Conservation (phyloP, 441 rosid genomes). For the Aleurites moluccanus region DNA sequence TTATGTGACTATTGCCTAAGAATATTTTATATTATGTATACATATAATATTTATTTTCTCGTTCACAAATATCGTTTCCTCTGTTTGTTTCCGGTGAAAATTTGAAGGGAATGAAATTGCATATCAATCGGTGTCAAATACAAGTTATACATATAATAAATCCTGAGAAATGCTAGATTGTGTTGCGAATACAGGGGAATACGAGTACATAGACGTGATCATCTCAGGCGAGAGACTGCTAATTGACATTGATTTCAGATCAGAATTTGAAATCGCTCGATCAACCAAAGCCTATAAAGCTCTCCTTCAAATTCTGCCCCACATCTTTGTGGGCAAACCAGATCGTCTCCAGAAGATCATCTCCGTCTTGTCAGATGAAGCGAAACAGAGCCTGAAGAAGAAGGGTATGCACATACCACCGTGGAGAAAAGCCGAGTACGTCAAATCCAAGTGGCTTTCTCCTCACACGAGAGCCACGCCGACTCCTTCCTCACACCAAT, state of each 20-base stretch:
- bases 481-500: constrained; percentile 6
- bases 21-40: too few relatives aligned
- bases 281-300: constrained; percentile 71
- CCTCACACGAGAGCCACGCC: constrained; percentile 39
- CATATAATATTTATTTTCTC: too few relatives aligned
- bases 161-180: neutral
- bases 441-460: constrained; percentile 78
- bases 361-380: constrained; percentile 57
- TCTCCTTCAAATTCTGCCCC: constrained; percentile 61
- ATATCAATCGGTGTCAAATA: neutral
- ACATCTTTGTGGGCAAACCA: constrained; percentile 62
- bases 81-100: too few relatives aligned
- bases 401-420: constrained; percentile 86
- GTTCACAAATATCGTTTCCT: neutral
- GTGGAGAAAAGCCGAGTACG: constrained; percentile 79
- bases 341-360: constrained; percentile 76
- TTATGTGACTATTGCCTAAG: too few relatives aligned
- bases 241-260: constrained; percentile 74
- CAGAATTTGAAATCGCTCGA: constrained; percentile 83
- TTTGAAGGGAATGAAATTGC: neutral
- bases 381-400: constrained; percentile 73
- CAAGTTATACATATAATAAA: neutral
- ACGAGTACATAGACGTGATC: constrained; percentile 73
- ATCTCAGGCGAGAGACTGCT: constrained; percentile 55
- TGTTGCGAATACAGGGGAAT: constrained; percentile 52